Evolutionary conservation across 441 rosid species (phyloP), one percentile per base, ranked within the genome.

Genomic region (Capsella rubella): DNA sequence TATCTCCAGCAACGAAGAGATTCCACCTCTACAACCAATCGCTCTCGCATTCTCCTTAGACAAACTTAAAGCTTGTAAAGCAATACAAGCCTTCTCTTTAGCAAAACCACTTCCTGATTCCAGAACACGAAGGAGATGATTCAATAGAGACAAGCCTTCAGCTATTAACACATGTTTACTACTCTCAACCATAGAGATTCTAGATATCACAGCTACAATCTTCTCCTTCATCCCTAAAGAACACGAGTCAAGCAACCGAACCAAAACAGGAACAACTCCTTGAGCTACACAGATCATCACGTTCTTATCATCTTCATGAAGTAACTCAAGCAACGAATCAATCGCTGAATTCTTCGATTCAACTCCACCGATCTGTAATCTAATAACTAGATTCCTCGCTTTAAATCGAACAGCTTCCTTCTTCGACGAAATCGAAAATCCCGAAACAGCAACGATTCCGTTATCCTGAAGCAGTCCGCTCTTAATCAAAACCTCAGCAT

Each of bases 221-320:
- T 89, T 90, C 78, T 95, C 99, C 67, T 89, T 92, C 84, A 88
- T 81, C 51, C 81, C 90, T 42, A 68, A 27, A 11, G 86, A 86
- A 62, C 83, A 74, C n/a, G 88, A 89, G 78, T 95, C 99, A 13
- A 95, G 84, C 21, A 90, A 82, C 21, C 88, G 79, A 37, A 87
- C 86, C 6, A 95, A 84, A 63, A 90, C 92, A 3, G 96, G 98
- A 53, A 95, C 92, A 57, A 92, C 82, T 11, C 98, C 99, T 66
- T 90, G 98, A 13, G 97, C 92, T 25, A 92, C 97, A 4, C 89
- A 88, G 28, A 92, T 85, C 95, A 92, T 79, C 28, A 95, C 97
- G 83, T 88, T 90, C 89, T 90, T 95, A 69, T 92, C 98, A 69
- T 92, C 92, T 79, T 82, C 91, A 18, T 63, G 74, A 7, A 89